Conservation (phyloP, 352 stramenopile species). For the Aphanomyces astaci region DNA sequence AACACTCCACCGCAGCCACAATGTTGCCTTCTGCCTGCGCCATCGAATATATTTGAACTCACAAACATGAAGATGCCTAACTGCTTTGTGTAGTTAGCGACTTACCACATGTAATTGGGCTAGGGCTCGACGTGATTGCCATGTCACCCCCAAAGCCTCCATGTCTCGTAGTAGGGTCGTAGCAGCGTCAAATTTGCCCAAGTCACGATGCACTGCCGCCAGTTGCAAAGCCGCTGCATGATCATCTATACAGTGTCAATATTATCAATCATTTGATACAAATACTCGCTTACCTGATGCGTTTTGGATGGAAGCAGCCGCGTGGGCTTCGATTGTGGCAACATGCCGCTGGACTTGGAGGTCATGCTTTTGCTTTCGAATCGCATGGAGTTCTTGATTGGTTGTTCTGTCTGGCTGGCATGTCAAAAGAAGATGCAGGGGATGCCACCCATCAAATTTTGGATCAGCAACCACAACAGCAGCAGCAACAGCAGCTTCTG, state of each 20-base stretch:
- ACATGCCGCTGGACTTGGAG: neutral
- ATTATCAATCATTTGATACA: neutral
- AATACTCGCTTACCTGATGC: no score
- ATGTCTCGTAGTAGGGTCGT: neutral
- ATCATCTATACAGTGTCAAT: neutral
- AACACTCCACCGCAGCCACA: neutral
- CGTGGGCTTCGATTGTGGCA: neutral
- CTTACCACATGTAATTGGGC: neutral
- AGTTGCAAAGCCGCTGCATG: neutral
- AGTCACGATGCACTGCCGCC: neutral
- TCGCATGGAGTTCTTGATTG: neutral
- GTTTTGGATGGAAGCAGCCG: neutral
- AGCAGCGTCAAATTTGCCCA: constrained; percentile 5
- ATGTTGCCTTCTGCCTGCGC: neutral
- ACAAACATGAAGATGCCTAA: neutral
- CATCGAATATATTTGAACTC: neutral
- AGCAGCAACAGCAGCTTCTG: no score
- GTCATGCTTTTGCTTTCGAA: neutral
- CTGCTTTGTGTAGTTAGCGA: neutral
- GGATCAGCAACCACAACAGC: no score
- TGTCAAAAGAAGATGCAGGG: neutral
- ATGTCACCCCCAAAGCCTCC: neutral
- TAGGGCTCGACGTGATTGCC: neutral
- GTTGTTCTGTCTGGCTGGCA: neutral
- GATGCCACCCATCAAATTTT: neutral